Base-by-base conservation (phyloP, 768 basidiomycete species). In the Lepiota brunneoincarnata region DNA sequence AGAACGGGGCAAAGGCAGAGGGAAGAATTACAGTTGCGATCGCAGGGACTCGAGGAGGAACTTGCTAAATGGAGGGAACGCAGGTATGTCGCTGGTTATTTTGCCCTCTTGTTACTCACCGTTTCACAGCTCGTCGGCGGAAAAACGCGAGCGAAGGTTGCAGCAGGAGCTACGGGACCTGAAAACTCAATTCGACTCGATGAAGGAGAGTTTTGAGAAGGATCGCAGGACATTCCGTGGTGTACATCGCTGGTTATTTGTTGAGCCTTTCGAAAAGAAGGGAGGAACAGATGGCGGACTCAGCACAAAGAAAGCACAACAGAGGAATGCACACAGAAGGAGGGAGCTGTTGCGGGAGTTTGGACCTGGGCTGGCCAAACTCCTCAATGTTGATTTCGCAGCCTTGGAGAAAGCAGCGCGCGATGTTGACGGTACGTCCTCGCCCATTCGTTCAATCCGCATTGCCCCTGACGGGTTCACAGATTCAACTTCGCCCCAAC, bases 211-310 rank as follows among this genome's bases (percentile, higher is more conserved):
- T 21, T 54, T 38, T 20, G 74, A 77, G 55, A 54, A 57, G 17
- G 80, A 87, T 62, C 83, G 76, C 66, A 75, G 75, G 63, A 78
- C 73, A 54, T 86, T 81, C 81, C 67, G 67, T 39, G 61, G 60
- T 14, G 72, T 80, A 59, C 75, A 75, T 47, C 57, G 64, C 24
- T 82, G 75, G 76, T 58, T 54, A 40, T 54, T 45, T 26, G 15
- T 48, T 28, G 53, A 54, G 14, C 53, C 53, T n/a, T 58, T 47
- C 9, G 37, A 42, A n/a, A 52, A 57, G 51, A 56, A 48, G 40
- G 57, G 59, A 20, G 18, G 37, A 3, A 14, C 53, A 17, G 49
- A 39, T 51, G 37, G 23, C 14, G 36, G 31, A 43, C 26, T 55
- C 15, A 49, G 41, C 14, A 36, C 53, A 35, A 55, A 41, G 40